Percentiles rank a stretch among this genome's conserved stretches.
phyloP scores from a whole-genome alignment of 176 grass and related monocot species.

The Puya raimondii region DNA sequence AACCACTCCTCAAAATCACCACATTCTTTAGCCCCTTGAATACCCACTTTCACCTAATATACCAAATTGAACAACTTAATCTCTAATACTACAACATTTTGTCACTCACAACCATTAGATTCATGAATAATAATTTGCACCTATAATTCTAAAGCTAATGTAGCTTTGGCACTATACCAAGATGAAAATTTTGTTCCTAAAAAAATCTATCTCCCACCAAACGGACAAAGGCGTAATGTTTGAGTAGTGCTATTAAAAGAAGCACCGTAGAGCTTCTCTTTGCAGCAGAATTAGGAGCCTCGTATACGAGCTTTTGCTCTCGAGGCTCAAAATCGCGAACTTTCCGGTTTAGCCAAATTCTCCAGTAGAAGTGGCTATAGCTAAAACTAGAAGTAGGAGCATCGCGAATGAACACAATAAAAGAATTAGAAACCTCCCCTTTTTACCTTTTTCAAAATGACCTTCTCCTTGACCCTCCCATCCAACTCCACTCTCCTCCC shows the following conservation, averaged over 20 bases:
- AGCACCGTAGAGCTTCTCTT: too few species aligned
- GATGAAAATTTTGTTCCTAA: too few species aligned
- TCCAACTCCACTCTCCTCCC: conserved; percentile 31
- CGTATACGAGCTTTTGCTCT: too few species aligned
- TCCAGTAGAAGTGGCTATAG: too few species aligned
- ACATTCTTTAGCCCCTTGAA: conserved; percentile 67
- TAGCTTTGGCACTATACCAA: neutral
- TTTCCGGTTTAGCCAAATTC: too few species aligned
- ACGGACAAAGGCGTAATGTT: too few species aligned
- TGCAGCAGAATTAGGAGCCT: too few species aligned
- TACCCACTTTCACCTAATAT: conserved; percentile 66
- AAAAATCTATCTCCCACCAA: too few species aligned
- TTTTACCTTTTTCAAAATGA: conserved; percentile 84
- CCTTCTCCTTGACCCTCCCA: conserved; percentile 77
- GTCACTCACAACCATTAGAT: neutral
- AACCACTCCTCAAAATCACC: conserved; percentile 99
- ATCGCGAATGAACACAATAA: neutral
- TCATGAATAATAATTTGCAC: neutral
- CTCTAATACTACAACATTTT: neutral
- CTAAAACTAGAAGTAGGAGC: neutral
- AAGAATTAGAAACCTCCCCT: too few species aligned
- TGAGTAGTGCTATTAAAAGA: too few species aligned
- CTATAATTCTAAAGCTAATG: neutral
- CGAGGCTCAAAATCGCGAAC: too few species aligned
- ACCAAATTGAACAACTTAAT: neutral